Evolutionary conservation across 345 rosid species (phyloP).

Genomic region (Lepidium didymum): DNA sequence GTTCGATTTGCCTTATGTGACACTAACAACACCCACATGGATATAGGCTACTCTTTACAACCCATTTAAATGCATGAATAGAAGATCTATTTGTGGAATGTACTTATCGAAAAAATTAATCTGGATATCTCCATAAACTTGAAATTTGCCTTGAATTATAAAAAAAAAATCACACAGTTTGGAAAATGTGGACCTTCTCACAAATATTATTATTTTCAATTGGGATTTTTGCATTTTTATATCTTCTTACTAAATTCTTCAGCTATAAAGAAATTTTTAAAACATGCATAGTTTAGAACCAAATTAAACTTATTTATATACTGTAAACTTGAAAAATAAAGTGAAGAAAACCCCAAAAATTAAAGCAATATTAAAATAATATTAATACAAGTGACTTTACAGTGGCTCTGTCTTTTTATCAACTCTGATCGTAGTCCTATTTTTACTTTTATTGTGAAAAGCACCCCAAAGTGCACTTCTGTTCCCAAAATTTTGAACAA

Average conservation of each 20-base stretch:
- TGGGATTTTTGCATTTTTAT: neutral
- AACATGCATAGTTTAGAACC: conserved; percentile 14
- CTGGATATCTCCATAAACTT: too few relatives aligned
- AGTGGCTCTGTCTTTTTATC: conserved; percentile 25
- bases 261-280: neutral
- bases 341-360: neutral
- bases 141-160: too few relatives aligned
- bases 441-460: conserved; percentile 29
- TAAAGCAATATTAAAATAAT: neutral
- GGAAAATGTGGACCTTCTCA: too few relatives aligned
- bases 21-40: too few relatives aligned
- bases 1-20: too few relatives aligned
- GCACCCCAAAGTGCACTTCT: conserved; percentile 30
- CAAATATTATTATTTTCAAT: too few relatives aligned
- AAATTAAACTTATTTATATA: neutral
- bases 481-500: conserved; percentile 30
- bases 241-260: neutral
- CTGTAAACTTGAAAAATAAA: neutral
- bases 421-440: conserved; percentile 27
- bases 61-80: too few relatives aligned
- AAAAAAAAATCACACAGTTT: too few relatives aligned
- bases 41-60: too few relatives aligned
- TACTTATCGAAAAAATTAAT: too few relatives aligned
- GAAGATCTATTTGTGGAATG: too few relatives aligned
- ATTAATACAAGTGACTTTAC: conserved; percentile 17